Evolutionary conservation across 2,329 filamentous ascomycete genomes (phyloP).

Genomic region (Aureobasidium sp.): DNA sequence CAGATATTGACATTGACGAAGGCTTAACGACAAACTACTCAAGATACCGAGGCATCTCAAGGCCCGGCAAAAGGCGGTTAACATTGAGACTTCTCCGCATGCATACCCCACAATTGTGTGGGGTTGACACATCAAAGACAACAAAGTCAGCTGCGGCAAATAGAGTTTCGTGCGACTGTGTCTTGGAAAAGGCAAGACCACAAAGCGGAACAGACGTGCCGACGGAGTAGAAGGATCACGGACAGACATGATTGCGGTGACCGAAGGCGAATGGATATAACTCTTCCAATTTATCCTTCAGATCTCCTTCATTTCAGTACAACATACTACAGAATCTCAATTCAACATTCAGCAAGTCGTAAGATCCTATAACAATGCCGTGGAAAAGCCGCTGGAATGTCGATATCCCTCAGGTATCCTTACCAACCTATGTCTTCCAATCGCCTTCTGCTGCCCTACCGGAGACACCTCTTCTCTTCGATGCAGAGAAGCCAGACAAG

Average conservation of each 20-base stretch:
- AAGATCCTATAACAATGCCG: slow-evolving; percentile 35
- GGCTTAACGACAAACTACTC: neutral
- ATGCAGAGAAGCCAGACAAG: slow-evolving; percentile 59
- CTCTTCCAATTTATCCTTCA: neutral
- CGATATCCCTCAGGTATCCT: slow-evolving; percentile 39
- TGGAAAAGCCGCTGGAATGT: slow-evolving; percentile 46
- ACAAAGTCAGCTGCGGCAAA: neutral
- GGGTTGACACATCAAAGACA: neutral
- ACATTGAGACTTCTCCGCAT: neutral
- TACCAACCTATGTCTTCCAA: slow-evolving; percentile 44
- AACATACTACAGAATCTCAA: neutral
- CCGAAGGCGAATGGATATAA: neutral
- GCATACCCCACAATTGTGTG: neutral
- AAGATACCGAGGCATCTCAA: neutral
- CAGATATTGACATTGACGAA: neutral
- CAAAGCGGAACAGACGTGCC: neutral
- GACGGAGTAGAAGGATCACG: neutral
- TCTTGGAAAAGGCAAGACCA: neutral
- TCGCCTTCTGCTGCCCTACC: slow-evolving; percentile 42
- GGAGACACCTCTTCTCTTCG: slow-evolving; percentile 46
- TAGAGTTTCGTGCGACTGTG: neutral
- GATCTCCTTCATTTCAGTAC: neutral
- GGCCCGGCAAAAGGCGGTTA: neutral
- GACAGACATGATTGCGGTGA: neutral
- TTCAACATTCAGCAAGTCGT: neutral